phyloP scores from a whole-genome alignment of 352 stramenopile species.

The Pythium oligandrum region DNA sequence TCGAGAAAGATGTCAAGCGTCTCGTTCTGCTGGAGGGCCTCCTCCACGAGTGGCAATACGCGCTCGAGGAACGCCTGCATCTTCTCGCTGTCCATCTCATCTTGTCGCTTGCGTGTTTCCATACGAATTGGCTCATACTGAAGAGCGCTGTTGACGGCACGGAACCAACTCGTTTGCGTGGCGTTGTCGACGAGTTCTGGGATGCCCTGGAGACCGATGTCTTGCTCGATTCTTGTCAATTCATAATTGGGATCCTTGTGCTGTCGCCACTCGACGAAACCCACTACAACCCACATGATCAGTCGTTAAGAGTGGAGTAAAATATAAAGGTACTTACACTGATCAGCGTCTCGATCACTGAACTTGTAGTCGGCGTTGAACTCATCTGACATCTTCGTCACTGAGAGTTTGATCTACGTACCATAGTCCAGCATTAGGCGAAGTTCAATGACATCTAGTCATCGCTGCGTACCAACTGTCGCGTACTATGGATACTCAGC shows the following conservation, averaged over 20 bases:
- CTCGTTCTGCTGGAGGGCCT: conserved; percentile 81
- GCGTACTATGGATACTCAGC: conserved; percentile 40
- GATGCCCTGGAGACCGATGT: conserved; percentile 72
- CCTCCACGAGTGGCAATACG: conserved; percentile 65
- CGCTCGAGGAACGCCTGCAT: conserved; percentile 64
- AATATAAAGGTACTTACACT: conserved; percentile 30
- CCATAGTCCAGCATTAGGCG: background rate
- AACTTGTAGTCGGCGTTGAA: conserved; percentile 85
- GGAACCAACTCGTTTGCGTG: conserved; percentile 83
- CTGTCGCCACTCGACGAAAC: conserved; percentile 83
- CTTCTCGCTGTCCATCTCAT: conserved; percentile 65
- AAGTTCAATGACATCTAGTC: background rate
- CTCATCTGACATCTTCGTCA: conserved; percentile 80
- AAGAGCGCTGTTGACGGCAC: conserved; percentile 73
- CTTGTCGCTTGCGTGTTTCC: conserved; percentile 23
- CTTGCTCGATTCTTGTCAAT: conserved; percentile 67
- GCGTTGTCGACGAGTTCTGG: conserved; percentile 57
- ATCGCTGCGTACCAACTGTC: conserved; percentile 36
- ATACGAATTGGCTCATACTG: conserved; percentile 78
- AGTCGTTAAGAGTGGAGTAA: background rate
- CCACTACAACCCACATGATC: conserved; percentile 16
- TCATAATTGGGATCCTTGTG: conserved; percentile 85
- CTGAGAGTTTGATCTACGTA: conserved; percentile 61
- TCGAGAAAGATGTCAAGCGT: conserved; percentile 84
- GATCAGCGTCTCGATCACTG: conserved; percentile 72